phyloP scores from a whole-genome alignment of 2,329 filamentous ascomycete species.

The Ceratocystis huliohia region DNA sequence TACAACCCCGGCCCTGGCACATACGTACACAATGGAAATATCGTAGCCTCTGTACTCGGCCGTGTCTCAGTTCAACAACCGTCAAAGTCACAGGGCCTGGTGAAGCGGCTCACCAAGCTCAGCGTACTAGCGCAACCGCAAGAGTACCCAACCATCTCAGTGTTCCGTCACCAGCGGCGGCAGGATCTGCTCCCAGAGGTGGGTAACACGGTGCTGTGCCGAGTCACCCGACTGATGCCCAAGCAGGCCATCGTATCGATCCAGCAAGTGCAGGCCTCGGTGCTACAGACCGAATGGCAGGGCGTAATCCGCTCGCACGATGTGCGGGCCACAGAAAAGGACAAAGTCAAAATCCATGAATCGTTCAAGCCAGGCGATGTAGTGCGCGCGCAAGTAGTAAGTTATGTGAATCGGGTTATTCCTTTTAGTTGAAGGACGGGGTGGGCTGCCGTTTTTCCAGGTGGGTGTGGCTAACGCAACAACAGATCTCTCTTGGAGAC shows the following conservation, averaged over 20 bases:
- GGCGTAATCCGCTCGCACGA: constrained; percentile 80
- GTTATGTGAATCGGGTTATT: constrained; percentile 26
- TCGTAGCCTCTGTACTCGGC: constrained; percentile 75
- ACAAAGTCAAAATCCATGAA: constrained; percentile 81
- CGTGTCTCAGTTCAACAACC: constrained; percentile 45
- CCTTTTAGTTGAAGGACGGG: background rate
- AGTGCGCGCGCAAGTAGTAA: constrained; percentile 69
- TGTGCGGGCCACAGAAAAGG: constrained; percentile 88
- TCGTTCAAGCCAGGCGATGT: constrained; percentile 89
- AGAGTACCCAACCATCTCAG: constrained; percentile 42
- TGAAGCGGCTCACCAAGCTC: constrained; percentile 48
- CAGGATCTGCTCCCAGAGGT: constrained; percentile 72
- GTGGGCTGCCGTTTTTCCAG: background rate
- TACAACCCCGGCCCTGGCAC: constrained; percentile 71
- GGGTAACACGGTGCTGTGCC: constrained; percentile 65
- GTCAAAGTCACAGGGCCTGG: constrained; percentile 36
- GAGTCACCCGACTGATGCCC: constrained; percentile 73
- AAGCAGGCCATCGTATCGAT: constrained; percentile 79
- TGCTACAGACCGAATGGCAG: constrained; percentile 69
- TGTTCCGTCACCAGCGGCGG: constrained; percentile 38
- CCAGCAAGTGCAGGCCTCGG: constrained; percentile 61
- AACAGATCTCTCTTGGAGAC: constrained; percentile 74
- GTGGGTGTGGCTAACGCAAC: constrained; percentile 2
- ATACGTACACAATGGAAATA: constrained; percentile 60
- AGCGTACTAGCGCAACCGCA: constrained; percentile 33